Conservation (phyloP, 2,329 filamentous ascomycete species). For the Coniella lustricola region DNA sequence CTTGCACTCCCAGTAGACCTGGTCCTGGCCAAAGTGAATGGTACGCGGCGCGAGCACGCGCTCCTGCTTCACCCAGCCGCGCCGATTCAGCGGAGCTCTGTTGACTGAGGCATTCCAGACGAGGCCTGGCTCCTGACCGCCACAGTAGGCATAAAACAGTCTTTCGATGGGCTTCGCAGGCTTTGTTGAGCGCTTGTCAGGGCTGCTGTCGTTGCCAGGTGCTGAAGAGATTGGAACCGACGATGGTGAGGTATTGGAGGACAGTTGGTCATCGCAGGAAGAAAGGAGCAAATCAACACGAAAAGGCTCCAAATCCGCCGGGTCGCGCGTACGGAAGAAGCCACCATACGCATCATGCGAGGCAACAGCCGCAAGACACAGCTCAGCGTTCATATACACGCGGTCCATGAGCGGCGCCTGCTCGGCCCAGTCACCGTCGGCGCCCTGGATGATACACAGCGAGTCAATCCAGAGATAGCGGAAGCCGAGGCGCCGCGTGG, state of each 20-base stretch:
- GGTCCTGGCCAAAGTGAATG: not conserved
- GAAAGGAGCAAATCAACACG: not conserved
- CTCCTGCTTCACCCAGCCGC: constrained; percentile 6
- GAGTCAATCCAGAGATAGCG: constrained; percentile 4
- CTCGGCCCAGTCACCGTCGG: not conserved
- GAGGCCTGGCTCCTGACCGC: not conserved
- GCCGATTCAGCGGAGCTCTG: not conserved
- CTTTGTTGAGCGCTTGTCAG: not conserved
- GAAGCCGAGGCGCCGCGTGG: not conserved
- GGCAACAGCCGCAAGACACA: not conserved
- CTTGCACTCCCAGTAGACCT: constrained; percentile 4
- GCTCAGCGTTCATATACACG: constrained; percentile 1
- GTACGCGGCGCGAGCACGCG: not conserved
- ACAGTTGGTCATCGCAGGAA: not conserved
- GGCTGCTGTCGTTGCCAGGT: too few species aligned
- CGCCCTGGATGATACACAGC: constrained; percentile 3
- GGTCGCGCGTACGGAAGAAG: constrained; percentile 1
- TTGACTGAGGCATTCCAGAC: not conserved
- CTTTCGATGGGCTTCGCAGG: not conserved
- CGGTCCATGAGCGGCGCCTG: constrained; percentile 1
- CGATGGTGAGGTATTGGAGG: not conserved
- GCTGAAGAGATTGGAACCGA: too few species aligned
- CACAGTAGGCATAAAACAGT: not conserved
- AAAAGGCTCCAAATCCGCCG: not conserved
- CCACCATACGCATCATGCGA: not conserved